Evolutionary conservation across 108 stramenopile species (phyloP).

Genomic region (Nitzschia sp.): DNA sequence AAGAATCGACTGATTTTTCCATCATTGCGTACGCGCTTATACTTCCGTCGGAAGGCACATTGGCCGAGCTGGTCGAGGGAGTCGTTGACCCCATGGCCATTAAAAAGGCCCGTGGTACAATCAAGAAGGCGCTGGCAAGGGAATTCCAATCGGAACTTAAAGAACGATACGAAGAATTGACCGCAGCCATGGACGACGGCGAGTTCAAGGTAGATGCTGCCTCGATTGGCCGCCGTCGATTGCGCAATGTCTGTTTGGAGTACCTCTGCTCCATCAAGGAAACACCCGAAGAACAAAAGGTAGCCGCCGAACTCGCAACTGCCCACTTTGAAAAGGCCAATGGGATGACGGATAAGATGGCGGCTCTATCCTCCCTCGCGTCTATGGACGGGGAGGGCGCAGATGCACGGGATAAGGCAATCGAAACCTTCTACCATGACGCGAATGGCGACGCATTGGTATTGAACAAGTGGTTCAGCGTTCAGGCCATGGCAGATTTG

Average conservation of each 20-base stretch:
- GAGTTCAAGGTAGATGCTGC: constrained; percentile 68
- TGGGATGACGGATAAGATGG: constrained; percentile 92
- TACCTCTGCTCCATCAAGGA: constrained; percentile 73
- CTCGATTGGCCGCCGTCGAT: constrained; percentile 66
- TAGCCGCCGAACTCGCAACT: constrained; percentile 56
- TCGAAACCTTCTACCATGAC: constrained; percentile 73
- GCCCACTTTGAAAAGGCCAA: constrained; percentile 71
- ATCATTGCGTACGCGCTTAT: constrained; percentile 84
- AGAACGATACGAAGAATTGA: constrained; percentile 63
- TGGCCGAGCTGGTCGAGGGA: constrained; percentile 64
- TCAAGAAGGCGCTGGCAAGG: constrained; percentile 72
- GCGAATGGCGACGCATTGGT: constrained; percentile 82
- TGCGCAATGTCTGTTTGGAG: constrained; percentile 79
- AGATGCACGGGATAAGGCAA: constrained; percentile 45
- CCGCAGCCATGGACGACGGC: constrained; percentile 45
- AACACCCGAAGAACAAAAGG: constrained; percentile 57
- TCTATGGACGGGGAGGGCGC: constrained; percentile 75
- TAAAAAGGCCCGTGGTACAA: constrained; percentile 53
- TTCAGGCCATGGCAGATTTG: constrained; percentile 77
- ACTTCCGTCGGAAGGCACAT: constrained; percentile 76
- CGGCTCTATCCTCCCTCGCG: constrained; percentile 76
- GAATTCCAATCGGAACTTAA: constrained; percentile 56
- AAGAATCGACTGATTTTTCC: constrained; percentile 58
- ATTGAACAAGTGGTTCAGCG: constrained; percentile 90
- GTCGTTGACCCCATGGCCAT: constrained; percentile 79